Conservation (phyloP, 305 asterid genomes). For the Rubia peregrina region DNA sequence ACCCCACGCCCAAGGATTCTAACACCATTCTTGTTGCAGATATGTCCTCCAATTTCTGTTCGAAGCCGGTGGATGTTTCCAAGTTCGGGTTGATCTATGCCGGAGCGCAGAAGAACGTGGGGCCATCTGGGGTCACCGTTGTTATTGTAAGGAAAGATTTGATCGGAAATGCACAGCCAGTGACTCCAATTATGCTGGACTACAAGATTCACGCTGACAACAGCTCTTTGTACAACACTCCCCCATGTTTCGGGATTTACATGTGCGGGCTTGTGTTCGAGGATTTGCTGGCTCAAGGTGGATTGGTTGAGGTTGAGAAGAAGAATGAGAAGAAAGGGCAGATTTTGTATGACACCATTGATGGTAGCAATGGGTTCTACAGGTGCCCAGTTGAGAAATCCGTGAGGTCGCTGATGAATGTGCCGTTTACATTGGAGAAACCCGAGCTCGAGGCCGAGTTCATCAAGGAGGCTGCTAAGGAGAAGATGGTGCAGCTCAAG, state of each 20-base stretch:
- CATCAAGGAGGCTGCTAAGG: slow-evolving; percentile 77
- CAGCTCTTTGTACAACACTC: slow-evolving; percentile 76
- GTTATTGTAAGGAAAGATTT: slow-evolving; percentile 61
- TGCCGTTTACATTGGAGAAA: slow-evolving; percentile 51
- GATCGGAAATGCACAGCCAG: slow-evolving; percentile 63
- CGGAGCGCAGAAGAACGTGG: slow-evolving; percentile 93
- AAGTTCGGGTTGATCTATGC: slow-evolving; percentile 77
- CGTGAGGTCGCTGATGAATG: slow-evolving; percentile 86
- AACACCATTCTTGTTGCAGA: slow-evolving; percentile 57
- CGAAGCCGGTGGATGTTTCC: slow-evolving; percentile 69
- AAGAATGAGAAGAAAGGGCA: slow-evolving; percentile 60
- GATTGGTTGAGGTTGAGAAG: slow-evolving; percentile 69
- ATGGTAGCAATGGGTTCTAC: slow-evolving; percentile 65
- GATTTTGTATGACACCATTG: slow-evolving; percentile 66
- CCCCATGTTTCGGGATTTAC: slow-evolving; percentile 84
- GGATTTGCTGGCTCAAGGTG: slow-evolving; percentile 80
- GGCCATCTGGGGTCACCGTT: slow-evolving; percentile 96
- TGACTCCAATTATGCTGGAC: slow-evolving; percentile 87
- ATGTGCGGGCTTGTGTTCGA: slow-evolving; percentile 89
- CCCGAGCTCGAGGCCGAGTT: slow-evolving; percentile 78
- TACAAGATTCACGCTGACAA: slow-evolving; percentile 85
- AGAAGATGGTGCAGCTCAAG: slow-evolving; percentile 89
- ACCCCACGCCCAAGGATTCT: slow-evolving; percentile 46
- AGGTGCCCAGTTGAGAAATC: slow-evolving; percentile 76
- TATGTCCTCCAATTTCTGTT: slow-evolving; percentile 86